Conservation (phyloP, 305 asterid species). For the Fraxinus sp. region DNA sequence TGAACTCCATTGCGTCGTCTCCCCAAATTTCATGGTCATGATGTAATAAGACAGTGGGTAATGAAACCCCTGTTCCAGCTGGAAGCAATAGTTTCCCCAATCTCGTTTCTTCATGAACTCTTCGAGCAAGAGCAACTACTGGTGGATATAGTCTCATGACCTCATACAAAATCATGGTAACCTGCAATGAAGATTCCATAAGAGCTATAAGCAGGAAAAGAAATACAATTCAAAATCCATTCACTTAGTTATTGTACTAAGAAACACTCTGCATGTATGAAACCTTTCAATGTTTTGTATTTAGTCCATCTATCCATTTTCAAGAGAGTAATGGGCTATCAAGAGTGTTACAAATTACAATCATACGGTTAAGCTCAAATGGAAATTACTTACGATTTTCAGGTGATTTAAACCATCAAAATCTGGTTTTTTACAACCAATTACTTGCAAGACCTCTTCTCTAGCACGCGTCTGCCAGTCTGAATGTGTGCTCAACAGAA, state of each 20-base stretch:
- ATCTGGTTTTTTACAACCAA: conserved; percentile 29
- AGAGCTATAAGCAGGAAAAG: conserved; percentile 1
- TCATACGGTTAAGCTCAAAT: not conserved
- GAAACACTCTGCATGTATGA: not conserved
- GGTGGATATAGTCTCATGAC: conserved; percentile 37
- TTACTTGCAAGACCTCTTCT: conserved; percentile 41
- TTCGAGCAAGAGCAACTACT: not conserved
- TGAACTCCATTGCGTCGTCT: conserved; percentile 31
- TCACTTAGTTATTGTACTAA: not conserved
- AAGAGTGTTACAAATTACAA: not conserved
- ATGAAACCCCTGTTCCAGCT: conserved; percentile 10
- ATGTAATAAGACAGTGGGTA: conserved; percentile 23
- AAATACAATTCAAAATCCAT: not conserved
- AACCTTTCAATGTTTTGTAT: not conserved
- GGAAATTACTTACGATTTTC: conserved; percentile 38
- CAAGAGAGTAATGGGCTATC: not conserved
- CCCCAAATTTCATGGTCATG: conserved; percentile 28
- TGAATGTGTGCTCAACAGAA: conserved; percentile 37
- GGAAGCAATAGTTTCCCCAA: conserved; percentile 31
- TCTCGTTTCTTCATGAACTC: conserved; percentile 19
- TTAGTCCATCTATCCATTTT: not conserved
- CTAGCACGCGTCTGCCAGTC: conserved; percentile 62
- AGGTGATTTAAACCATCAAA: conserved; percentile 43
- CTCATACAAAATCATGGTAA: conserved; percentile 43
- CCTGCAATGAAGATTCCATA: conserved; percentile 19